Evolutionary conservation across 345 rosid genomes (phyloP).

Genomic region (Eucalyptus erythrocorys): DNA sequence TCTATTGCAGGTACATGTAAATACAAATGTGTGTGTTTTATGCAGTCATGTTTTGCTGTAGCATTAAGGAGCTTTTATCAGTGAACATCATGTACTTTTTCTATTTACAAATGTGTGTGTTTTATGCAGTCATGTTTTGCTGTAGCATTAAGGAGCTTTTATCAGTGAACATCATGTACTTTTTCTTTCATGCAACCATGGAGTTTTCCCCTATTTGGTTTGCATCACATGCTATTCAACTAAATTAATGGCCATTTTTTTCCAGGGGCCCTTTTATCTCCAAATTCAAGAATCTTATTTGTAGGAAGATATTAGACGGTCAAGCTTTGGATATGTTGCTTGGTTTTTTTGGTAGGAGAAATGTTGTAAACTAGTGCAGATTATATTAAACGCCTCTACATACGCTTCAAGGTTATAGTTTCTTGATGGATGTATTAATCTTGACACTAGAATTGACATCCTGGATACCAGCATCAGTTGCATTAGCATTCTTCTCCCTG

Average conservation of each 20-base stretch:
- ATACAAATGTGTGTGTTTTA: background rate
- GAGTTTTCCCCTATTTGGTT: background rate
- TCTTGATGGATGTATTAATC: background rate
- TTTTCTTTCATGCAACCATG: background rate
- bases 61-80: background rate
- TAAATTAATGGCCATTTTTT: background rate
- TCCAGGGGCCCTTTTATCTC: background rate
- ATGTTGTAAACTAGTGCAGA: background rate
- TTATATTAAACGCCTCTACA: background rate
- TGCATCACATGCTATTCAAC: background rate
- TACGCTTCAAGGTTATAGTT: background rate
- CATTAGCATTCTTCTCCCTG: background rate
- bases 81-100: background rate
- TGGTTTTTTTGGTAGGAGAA: background rate
- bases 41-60: background rate
- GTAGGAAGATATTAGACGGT: background rate
- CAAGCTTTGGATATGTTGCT: background rate
- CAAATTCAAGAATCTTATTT: background rate
- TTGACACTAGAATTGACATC: background rate
- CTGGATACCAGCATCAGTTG: background rate
- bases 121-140: background rate
- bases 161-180: background rate
- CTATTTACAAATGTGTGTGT: background rate
- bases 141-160: background rate
- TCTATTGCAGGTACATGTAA: slow-evolving; percentile 61